Evolutionary conservation across 306 rosid genomes (phyloP).

Genomic region (Casuarina cunninghamiana): DNA sequence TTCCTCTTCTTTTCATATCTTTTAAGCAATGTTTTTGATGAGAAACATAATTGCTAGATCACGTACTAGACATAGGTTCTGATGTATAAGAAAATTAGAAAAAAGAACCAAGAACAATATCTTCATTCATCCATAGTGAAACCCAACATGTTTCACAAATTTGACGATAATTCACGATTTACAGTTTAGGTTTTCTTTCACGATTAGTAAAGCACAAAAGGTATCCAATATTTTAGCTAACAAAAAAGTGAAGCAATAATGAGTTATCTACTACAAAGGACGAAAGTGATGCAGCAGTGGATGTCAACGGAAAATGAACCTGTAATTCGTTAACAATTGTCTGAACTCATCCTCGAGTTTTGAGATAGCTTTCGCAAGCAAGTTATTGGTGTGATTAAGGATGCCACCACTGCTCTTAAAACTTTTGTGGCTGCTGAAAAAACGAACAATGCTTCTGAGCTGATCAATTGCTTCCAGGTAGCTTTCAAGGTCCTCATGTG

Average conservation of each 20-base stretch:
- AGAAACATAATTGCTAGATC: neutral
- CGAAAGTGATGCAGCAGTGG: slow-evolving; percentile 6
- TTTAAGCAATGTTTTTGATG: neutral
- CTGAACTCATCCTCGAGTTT: slow-evolving; percentile 94
- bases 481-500: slow-evolving; percentile 95
- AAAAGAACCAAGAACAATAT: neutral
- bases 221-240: neutral
- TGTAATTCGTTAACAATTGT: slow-evolving; percentile 77
- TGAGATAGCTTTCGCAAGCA: slow-evolving; percentile 85
- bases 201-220: neutral
- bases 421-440: slow-evolving; percentile 64
- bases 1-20: neutral
- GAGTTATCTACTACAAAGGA: neutral
- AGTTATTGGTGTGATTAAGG: slow-evolving; percentile 65
- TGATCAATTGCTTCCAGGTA: slow-evolving; percentile 86
- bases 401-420: slow-evolving; percentile 60
- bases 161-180: neutral
- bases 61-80: neutral
- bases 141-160: neutral
- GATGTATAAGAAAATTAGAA: too few species aligned
- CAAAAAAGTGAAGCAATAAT: neutral
- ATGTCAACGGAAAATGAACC: slow-evolving; percentile 44
- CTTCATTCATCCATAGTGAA: neutral
- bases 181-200: neutral
- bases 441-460: slow-evolving; percentile 53